phyloP scores from a whole-genome alignment of 768 basidiomycete genomes.

The Boletus vermiculosoides region DNA sequence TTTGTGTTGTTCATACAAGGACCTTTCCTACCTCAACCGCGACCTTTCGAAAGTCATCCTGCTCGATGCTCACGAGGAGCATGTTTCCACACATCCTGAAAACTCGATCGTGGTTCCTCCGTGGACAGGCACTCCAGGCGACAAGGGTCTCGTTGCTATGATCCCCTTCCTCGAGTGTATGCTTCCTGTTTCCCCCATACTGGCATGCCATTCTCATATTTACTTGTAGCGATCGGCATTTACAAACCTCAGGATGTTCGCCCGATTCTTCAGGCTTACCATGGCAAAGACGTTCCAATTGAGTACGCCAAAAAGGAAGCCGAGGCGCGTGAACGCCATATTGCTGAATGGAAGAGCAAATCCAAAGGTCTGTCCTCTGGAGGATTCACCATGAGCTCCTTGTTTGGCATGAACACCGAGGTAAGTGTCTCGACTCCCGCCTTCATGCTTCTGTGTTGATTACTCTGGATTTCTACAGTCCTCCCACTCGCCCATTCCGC shows the following conservation, averaged over 20 bases:
- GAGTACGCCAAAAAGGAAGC: slow-evolving; percentile 91
- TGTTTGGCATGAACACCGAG: slow-evolving; percentile 39
- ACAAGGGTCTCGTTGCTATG: slow-evolving; percentile 80
- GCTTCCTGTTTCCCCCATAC: slow-evolving; percentile 17
- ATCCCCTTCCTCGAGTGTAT: slow-evolving; percentile 95
- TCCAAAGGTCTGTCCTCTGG: slow-evolving; percentile 38
- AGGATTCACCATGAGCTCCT: slow-evolving; percentile 43
- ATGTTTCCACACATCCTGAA: slow-evolving; percentile 77
- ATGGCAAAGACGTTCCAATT: slow-evolving; percentile 81
- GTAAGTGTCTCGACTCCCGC: slow-evolving; percentile 19
- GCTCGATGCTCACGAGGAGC: slow-evolving; percentile 82
- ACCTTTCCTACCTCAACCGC: slow-evolving; percentile 92
- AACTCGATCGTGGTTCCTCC: slow-evolving; percentile 81
- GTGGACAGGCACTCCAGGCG: slow-evolving; percentile 81
- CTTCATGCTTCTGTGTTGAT: not conserved
- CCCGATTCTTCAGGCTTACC: slow-evolving; percentile 80
- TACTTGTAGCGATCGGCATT: slow-evolving; percentile 77
- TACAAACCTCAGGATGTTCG: slow-evolving; percentile 87
- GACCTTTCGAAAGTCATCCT: slow-evolving; percentile 87
- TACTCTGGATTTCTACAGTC: slow-evolving; percentile 4
- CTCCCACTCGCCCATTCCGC: slow-evolving; percentile 36
- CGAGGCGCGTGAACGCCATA: slow-evolving; percentile 70
- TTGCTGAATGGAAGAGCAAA: slow-evolving; percentile 76
- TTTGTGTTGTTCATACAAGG: slow-evolving; percentile 40
- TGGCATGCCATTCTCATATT: not conserved